Evolutionary conservation across 2,329 filamentous ascomycete genomes (phyloP), one percentile per base, ranked within the genome.

Genomic region (Penicillium sp.): DNA sequence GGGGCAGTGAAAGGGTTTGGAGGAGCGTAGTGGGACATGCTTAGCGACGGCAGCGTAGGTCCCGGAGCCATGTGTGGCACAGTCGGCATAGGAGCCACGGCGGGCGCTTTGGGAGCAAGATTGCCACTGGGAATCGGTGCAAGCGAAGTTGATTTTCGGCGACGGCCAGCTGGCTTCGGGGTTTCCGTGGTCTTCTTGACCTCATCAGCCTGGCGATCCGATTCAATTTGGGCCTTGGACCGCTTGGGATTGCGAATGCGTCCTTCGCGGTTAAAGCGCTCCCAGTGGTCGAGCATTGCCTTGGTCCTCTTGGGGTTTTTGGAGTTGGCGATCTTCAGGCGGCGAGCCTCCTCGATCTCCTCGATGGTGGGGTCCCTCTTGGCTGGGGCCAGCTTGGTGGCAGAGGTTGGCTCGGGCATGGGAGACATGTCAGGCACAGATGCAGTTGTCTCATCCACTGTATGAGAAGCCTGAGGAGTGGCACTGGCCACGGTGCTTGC

Each of bases 281-380:
- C 64, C 67, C 67, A 70, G 47, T 70, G 67, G 42, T 69, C 64
- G 17, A 70, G 59, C 67, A 70, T 70, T 29, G 67, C 67, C 47
- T 69, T 65, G 7, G 67, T 70, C 18, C 67, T 59, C 41, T 67
- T 68, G 4, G 67, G 67, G 33, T 70, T 70, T 51, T 70, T 69
- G 14, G 67, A 69, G 38, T 69, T 66, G 29, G 58, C 56, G 29
- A 70, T 69, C 45, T 69, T 68, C 33, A 63, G 52, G 13, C 56
- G 63, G 32, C 63, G 60, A 13, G 59, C 60, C 19, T 62, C 47
- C 30, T 67, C 64, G 2, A 63, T 31, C 9, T 53, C 43, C 14
- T 60, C 59, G 9, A 41, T 33, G n/a, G 48, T 53, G 14, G 44
- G 33, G 20, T 45, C 43, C 21, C 48, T 43, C 23, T 48, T 54